Percentiles rank a stretch among this genome's conserved stretches.
These are phyloP conservation scores for Hibiscus trionum DNA, from an alignment of 345 rosid species.

Conservation along the genomic window DNA sequence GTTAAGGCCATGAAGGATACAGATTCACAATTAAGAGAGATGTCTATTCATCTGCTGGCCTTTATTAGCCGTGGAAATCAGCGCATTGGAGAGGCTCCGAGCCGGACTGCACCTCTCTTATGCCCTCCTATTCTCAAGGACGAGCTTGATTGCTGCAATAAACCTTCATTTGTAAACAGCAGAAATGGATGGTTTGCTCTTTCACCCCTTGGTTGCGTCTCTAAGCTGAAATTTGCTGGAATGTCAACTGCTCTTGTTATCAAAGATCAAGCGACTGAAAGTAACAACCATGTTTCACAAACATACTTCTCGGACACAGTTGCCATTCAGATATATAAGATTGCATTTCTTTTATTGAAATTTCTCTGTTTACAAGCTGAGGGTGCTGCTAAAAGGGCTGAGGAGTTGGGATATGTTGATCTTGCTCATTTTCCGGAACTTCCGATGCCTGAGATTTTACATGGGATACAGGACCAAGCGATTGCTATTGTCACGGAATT, in stretches of 20 bases:
- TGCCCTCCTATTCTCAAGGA: conserved; percentile 61
- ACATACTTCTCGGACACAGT: conserved; percentile 70
- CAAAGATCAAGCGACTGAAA: conserved; percentile 22
- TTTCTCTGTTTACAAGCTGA: conserved; percentile 82
- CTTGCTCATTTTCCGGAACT: conserved; percentile 88
- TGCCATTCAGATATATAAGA: conserved; percentile 72
- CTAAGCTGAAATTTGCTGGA: conserved; percentile 33
- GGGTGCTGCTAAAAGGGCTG: conserved; percentile 76
- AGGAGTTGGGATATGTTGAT: conserved; percentile 77
- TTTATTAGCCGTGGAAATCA: conserved; percentile 73
- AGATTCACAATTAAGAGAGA: conserved; percentile 76
- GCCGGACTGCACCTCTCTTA: conserved; percentile 37
- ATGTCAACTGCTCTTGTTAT: conserved; percentile 40
- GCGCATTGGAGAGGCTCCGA: conserved; percentile 47
- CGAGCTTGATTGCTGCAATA: conserved; percentile 55
- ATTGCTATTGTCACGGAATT: conserved; percentile 50
- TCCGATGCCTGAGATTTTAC: conserved; percentile 91
- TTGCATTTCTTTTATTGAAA: conserved; percentile 62
- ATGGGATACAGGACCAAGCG: conserved; percentile 89
- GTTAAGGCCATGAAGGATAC: conserved; percentile 59
- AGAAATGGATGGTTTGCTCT: conserved; percentile 81
- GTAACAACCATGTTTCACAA: conserved; percentile 14
- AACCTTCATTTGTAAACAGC: conserved; percentile 54
- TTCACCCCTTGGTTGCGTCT: conserved; percentile 52
- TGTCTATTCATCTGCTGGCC: conserved; percentile 74